A percentile compares a stretch with the other conserved stretches of the same genome.
Evolutionary conservation across 2,329 filamentous ascomycete species (phyloP).

Genomic region (Ophiostoma australiae): DNA sequence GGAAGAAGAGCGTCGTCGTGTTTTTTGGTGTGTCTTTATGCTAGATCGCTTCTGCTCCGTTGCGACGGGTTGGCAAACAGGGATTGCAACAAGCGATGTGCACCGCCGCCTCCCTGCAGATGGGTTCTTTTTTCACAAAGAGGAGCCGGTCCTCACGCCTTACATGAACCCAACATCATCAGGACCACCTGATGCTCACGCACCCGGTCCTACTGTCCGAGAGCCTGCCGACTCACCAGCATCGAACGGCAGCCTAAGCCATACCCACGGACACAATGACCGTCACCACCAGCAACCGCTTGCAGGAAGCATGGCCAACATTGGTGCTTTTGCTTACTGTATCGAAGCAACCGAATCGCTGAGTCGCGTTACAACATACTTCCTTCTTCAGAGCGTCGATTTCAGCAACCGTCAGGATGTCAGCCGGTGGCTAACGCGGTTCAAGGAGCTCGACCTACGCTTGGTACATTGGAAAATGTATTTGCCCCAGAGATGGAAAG

Average conservation of each 20-base stretch:
- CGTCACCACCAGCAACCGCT: slow-evolving; percentile 3
- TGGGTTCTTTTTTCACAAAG: slow-evolving; percentile 33
- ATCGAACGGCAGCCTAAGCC: neutral
- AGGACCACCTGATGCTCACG: neutral
- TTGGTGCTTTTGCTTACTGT: slow-evolving; percentile 39
- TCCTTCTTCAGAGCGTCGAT: slow-evolving; percentile 37
- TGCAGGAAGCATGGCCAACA: slow-evolving; percentile 14
- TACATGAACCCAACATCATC: slow-evolving; percentile 30
- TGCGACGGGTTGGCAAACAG: slow-evolving; percentile 35
- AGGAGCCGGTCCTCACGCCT: slow-evolving; percentile 34
- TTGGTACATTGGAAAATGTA: slow-evolving; percentile 35
- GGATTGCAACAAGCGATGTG: slow-evolving; percentile 34
- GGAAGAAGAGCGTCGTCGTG: slow-evolving; percentile 30
- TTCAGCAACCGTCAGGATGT: slow-evolving; percentile 33
- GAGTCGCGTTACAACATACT: slow-evolving; percentile 36
- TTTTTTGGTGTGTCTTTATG: slow-evolving; percentile 39
- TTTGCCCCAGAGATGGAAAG: slow-evolving; percentile 28
- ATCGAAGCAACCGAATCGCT: slow-evolving; percentile 39
- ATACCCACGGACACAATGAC: neutral
- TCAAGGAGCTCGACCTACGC: slow-evolving; percentile 39
- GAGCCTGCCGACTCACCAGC: slow-evolving; percentile 15
- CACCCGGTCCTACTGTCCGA: neutral
- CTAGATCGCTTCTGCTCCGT: slow-evolving; percentile 35
- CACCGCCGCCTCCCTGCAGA: slow-evolving; percentile 35
- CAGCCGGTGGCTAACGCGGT: slow-evolving; percentile 37